phyloP scores from a whole-genome alignment of 352 stramenopile genomes.

The Phytophthora fragariae region DNA sequence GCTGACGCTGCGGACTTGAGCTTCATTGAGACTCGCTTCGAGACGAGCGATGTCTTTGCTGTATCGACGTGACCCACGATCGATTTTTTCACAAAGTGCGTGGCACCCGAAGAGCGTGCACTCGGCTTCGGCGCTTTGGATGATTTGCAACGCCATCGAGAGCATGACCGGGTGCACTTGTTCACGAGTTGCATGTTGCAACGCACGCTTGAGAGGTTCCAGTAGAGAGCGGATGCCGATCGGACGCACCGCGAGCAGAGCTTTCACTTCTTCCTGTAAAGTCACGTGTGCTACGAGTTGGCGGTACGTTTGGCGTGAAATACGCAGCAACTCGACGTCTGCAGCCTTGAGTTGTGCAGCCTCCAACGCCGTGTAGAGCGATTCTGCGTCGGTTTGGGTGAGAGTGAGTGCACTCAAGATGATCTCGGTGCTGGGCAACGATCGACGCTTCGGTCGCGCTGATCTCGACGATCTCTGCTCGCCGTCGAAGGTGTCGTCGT shows the following conservation, averaged over 20 bases:
- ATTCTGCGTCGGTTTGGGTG: slow-evolving; percentile 74
- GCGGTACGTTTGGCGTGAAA: slow-evolving; percentile 68
- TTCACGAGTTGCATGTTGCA: slow-evolving; percentile 58
- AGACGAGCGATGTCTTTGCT: slow-evolving; percentile 66
- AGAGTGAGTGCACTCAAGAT: slow-evolving; percentile 61
- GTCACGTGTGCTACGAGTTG: slow-evolving; percentile 75
- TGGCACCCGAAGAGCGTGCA: slow-evolving; percentile 84
- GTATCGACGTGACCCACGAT: slow-evolving; percentile 60
- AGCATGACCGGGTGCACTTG: slow-evolving; percentile 64
- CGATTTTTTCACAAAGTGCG: slow-evolving; percentile 69
- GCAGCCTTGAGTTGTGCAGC: slow-evolving; percentile 68
- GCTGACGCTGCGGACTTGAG: slow-evolving; percentile 53
- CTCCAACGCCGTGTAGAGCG: slow-evolving; percentile 79
- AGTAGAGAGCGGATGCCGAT: slow-evolving; percentile 80
- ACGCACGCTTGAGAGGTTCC: slow-evolving; percentile 63
- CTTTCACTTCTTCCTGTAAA: slow-evolving; percentile 84
- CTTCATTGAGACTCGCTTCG: slow-evolving; percentile 67
- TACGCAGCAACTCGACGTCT: slow-evolving; percentile 58
- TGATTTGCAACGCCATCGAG: slow-evolving; percentile 62
- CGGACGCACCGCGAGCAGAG: slow-evolving; percentile 67
- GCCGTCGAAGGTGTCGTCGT: slow-evolving; percentile 12
- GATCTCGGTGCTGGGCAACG: slow-evolving; percentile 40
- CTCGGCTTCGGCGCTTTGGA: slow-evolving; percentile 80
- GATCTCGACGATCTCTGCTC: slow-evolving; percentile 28
- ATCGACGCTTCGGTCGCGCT: slow-evolving; percentile 6